A percentile compares a stretch with the other conserved stretches of the same genome.
Conservation (phyloP, 345 rosid species). For the Pugionium dolabratum region DNA sequence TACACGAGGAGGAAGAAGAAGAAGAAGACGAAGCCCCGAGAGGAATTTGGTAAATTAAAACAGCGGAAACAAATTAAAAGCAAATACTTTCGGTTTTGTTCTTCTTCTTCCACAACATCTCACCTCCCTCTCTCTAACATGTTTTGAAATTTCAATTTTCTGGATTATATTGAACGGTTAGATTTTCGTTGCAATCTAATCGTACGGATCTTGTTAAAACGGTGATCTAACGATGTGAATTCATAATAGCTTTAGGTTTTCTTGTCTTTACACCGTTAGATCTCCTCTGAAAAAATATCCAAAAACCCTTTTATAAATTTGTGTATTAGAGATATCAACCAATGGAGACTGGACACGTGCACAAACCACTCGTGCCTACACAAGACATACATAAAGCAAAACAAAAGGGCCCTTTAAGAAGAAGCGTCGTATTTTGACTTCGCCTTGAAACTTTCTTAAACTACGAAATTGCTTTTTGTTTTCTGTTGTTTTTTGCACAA, state of each 20-base stretch:
- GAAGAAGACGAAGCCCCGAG: constrained; percentile 29
- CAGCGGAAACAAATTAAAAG: not conserved
- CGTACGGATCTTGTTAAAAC: constrained; percentile 42
- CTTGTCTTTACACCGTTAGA: constrained; percentile 49
- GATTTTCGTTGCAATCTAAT: constrained; percentile 48
- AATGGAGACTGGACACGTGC: constrained; percentile 30
- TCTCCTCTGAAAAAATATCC: constrained; percentile 16
- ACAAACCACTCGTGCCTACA: constrained; percentile 5
- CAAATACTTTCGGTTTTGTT: constrained; percentile 28
- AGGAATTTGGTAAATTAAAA: not conserved
- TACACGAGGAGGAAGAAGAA: not conserved
- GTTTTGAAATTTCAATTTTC: constrained; percentile 88
- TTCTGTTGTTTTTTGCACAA: constrained; percentile 7
- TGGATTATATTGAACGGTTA: constrained; percentile 58
- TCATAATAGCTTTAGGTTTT: constrained; percentile 47
- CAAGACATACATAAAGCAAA: constrained; percentile 1
- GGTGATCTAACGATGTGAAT: constrained; percentile 56
- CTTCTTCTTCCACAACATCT: constrained; percentile 40
- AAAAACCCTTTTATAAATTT: constrained; percentile 3
- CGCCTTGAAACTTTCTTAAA: not conserved
- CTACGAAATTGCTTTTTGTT: not conserved
- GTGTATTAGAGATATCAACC: not conserved
- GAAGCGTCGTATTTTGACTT: not conserved
- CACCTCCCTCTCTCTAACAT: constrained; percentile 77
- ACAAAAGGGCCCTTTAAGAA: not conserved